A percentile compares a stretch with the other conserved stretches of the same genome.
phyloP scores from a whole-genome alignment of 2,329 filamentous ascomycete genomes.

The Nemania abortiva region DNA sequence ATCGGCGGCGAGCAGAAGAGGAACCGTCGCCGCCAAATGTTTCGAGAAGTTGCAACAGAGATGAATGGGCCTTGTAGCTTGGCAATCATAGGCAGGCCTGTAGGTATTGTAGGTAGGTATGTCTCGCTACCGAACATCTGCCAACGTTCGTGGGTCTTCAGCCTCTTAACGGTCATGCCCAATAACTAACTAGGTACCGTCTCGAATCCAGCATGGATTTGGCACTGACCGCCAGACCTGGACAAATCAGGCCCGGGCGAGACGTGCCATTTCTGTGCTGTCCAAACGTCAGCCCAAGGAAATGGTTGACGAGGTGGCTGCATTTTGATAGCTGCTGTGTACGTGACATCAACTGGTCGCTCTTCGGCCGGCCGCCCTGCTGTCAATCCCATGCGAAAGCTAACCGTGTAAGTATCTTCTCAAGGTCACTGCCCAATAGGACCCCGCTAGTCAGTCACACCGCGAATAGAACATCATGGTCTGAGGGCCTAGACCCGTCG shows the following conservation, averaged over 20 bases:
- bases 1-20: constrained; percentile 30
- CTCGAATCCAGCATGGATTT: constrained; percentile 15
- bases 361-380: constrained; percentile 28
- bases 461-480: constrained; percentile 11
- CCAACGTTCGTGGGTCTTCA: constrained; percentile 25
- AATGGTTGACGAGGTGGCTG: constrained; percentile 35
- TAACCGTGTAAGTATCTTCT: constrained; percentile 20
- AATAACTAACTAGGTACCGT: constrained; percentile 27
- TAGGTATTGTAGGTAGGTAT: not conserved
- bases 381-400: constrained; percentile 31
- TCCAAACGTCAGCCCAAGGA: constrained; percentile 33
- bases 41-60: constrained; percentile 19
- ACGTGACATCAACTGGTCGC: constrained; percentile 26
- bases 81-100: constrained; percentile 13
- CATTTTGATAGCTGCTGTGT: constrained; percentile 29
- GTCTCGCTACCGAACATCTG: constrained; percentile 30
- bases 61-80: constrained; percentile 25
- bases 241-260: constrained; percentile 30
- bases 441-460: constrained; percentile 21
- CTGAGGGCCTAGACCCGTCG: constrained; percentile 25
- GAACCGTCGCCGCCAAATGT: constrained; percentile 26
- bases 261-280: constrained; percentile 37
- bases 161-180: constrained; percentile 40
- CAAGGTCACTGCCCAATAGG: constrained; percentile 17
- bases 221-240: constrained; percentile 35